Base-by-base conservation (phyloP, 306 rosid species). In the Coriaria nepalensis region DNA sequence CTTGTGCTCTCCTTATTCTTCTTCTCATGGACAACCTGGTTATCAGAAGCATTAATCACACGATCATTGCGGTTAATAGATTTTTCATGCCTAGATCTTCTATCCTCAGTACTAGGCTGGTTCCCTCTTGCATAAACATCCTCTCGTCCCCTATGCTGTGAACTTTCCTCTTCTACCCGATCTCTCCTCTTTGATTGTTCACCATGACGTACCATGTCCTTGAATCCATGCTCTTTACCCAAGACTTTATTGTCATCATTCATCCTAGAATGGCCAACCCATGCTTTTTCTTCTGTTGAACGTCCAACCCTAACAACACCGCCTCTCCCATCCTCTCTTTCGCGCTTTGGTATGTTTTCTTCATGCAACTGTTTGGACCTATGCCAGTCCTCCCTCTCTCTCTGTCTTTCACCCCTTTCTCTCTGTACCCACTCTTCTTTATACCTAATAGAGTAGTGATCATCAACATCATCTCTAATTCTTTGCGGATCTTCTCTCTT, bases 381-480 rank as follows among this genome's bases (percentile, higher is more conserved):
- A 40, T 68, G 87, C 97, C 98, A 85, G 41, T 90, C 93, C 53
- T 82, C 96, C 67, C 73, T 79, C 55, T 85, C 98, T 73, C 96
- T 79, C 62, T 37, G 93, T 68, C 83, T 71, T 57, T 92, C 96
- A 10, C 68, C 66, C 70, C 96, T 82, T 56, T 92, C 98, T 71
- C 80, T 79, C 45, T 64, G 68, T 51, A 53, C 61, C 87, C 87
- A 75, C 52, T 81, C 98, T 57, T 79, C 98, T 78, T 82, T 90
- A 71, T 77, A 85, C 68, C 92, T 80, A 36, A 52, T 36, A 68
- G 84, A 68, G 55, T 70, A 80, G 62, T 82, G 81, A 64, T 85
- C 98, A 51, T 80, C 83, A 54, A 72, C 71, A 55, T 67, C 73
- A 60, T 81, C 87, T 73, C 92, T 66, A 56, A 66, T 56, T 72